These are phyloP conservation scores for Cerioporus squamosus DNA, from an alignment of 1,284 basidiomycete species.

Conservation along the genomic window DNA sequence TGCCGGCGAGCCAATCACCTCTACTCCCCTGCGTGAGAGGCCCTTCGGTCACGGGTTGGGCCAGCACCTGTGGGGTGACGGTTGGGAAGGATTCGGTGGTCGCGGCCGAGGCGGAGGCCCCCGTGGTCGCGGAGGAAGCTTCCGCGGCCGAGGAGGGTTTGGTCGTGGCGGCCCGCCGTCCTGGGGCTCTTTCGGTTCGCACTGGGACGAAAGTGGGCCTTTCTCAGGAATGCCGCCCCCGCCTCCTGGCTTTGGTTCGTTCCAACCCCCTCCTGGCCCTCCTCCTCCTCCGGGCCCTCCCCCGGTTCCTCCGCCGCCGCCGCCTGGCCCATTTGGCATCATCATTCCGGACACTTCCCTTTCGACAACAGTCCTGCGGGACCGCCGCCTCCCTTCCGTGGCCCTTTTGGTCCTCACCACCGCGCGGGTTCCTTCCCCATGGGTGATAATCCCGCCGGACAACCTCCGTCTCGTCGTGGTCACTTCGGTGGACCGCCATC, in stretches of 20 bases:
- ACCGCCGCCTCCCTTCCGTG: constrained; percentile 17
- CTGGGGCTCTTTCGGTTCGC: constrained; percentile 18
- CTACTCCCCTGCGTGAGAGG: constrained; percentile 23
- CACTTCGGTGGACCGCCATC: constrained; percentile 6
- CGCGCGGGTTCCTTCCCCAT: constrained; percentile 1
- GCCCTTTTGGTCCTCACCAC: background rate
- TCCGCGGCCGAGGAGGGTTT: no score
- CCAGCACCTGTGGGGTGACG: background rate
- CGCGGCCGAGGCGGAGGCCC: constrained; percentile 5
- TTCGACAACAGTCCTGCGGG: constrained; percentile 15
- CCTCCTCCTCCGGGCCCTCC: constrained; percentile 26
- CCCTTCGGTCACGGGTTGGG: background rate
- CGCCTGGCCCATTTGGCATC: constrained; percentile 6
- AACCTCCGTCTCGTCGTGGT: constrained; percentile 12
- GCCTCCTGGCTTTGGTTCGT: constrained; percentile 6
- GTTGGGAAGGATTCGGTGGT: background rate
- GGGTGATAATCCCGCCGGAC: constrained; percentile 4
- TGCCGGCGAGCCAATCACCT: constrained; percentile 23
- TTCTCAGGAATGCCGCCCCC: constrained; percentile 26
- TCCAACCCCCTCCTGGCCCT: constrained; percentile 15
- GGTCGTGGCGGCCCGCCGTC: constrained; percentile 1
- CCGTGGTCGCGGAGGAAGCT: background rate
- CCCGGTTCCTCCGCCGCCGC: constrained; percentile 22
- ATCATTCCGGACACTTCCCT: constrained; percentile 2
- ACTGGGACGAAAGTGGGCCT: constrained; percentile 24